Base-by-base conservation (phyloP, 169 alveolate species). In the Eimeria falciformis region DNA sequence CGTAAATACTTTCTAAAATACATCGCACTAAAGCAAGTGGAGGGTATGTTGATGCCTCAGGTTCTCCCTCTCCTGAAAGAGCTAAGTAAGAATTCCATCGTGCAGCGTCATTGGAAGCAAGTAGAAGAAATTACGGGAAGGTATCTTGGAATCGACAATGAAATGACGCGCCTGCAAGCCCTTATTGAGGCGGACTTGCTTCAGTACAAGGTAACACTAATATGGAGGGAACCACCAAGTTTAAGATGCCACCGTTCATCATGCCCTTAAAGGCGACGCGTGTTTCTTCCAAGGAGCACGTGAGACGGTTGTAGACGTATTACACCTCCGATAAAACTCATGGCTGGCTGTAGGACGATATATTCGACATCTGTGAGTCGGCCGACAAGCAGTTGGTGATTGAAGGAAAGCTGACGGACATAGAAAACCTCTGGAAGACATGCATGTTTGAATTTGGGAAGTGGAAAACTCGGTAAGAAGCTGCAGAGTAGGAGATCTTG, bases 311-410 rank as follows among this genome's bases (percentile, higher is more conserved):
- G 40, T 33, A 33, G 40, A 33, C 40, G 40, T 33, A 33, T 2
- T 33, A 33, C 40, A 2, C 40, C 40, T 33, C 40, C 40, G 2
- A 33, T 33, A 33, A 33, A 33, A 33, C 40, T 33, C 40, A 33
- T 33, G 40, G 4, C 2, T 33, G 88, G 79, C 89, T 90, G 85
- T 89, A 97, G 94, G 99, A 98, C 93, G 99, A 98, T 88, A 97
- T 98, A 62, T 97, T 97, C 78, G 99, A 98, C 96, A 98, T 98
- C 79, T 96, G 99, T 85, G 99, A 98, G 81, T 97, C 99, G 40
- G 99, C 99, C 62, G 99, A 98, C 93, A 98, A 98, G 94, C 98
- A 98, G 96, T 96, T 97, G 69, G 97, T 97, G 91, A 97, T 98
- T 68, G 99, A 97, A 93, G 97, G 94, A 84, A 95, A 97, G 77